A percentile compares a stretch with the other conserved stretches of the same genome.
These are phyloP conservation scores for Geoglossum cookeanum DNA, from an alignment of 2,329 filamentous ascomycete species.

Conservation along the genomic window DNA sequence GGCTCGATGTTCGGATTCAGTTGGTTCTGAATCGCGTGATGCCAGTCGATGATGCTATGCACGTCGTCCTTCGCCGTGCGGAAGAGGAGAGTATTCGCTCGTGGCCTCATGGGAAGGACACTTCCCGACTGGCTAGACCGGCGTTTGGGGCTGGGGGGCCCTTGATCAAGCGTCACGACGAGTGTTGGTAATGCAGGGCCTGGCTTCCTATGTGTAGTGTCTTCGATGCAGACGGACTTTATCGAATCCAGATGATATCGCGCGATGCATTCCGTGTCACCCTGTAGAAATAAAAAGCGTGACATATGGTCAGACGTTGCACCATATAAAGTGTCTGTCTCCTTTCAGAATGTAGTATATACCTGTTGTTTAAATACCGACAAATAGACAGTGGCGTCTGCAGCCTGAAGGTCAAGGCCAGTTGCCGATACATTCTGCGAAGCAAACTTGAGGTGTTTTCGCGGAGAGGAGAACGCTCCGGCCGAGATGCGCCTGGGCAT, in stretches of 20 bases:
- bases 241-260: constrained; percentile 17
- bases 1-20: not conserved
- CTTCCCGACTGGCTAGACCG: constrained; percentile 43
- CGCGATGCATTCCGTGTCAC: constrained; percentile 16
- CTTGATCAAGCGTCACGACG: constrained; percentile 33
- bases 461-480: not conserved
- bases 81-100: constrained; percentile 35
- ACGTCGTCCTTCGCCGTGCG: constrained; percentile 34
- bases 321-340: not conserved
- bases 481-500: not conserved
- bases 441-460: constrained; percentile 2
- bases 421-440: not conserved
- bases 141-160: constrained; percentile 31
- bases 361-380: constrained; percentile 20
- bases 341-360: not conserved
- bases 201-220: constrained; percentile 41
- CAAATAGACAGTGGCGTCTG: constrained; percentile 14
- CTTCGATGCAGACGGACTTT: constrained; percentile 31
- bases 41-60: constrained; percentile 39
- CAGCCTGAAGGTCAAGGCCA: constrained; percentile 5
- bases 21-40: constrained; percentile 22
- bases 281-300: constrained; percentile 10
- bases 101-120: constrained; percentile 28
- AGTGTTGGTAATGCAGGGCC: constrained; percentile 39
- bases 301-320: not conserved